These are phyloP conservation scores for Pyrenochaeta sp. DNA, from an alignment of 2,329 filamentous ascomycete species.

Conservation along the genomic window DNA sequence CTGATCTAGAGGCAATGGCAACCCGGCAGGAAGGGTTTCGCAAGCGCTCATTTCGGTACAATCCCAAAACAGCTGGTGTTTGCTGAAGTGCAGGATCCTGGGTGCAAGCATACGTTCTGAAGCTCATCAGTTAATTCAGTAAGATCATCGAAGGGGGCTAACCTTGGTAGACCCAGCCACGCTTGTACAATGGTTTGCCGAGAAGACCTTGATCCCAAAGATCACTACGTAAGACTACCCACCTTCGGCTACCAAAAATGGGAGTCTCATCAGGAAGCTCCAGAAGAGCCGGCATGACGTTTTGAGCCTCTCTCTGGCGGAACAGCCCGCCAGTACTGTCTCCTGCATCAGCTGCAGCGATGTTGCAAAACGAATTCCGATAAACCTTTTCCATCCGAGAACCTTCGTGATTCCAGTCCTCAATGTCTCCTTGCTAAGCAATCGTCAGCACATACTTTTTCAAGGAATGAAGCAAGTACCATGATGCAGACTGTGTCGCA, in stretches of 20 bases:
- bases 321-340: slow-evolving; percentile 27
- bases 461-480: neutral
- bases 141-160: neutral
- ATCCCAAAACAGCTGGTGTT: slow-evolving; percentile 29
- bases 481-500: neutral
- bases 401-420: slow-evolving; percentile 24
- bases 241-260: slow-evolving; percentile 8
- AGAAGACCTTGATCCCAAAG: slow-evolving; percentile 10
- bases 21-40: slow-evolving; percentile 12
- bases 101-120: slow-evolving; percentile 25
- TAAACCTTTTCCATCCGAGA: slow-evolving; percentile 35
- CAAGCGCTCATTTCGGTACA: slow-evolving; percentile 18
- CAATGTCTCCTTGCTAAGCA: slow-evolving; percentile 11
- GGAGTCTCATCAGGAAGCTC: slow-evolving; percentile 1
- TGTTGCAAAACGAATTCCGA: slow-evolving; percentile 32
- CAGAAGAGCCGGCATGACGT: slow-evolving; percentile 5
- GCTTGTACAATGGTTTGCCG: slow-evolving; percentile 2
- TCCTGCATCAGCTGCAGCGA: slow-evolving; percentile 28
- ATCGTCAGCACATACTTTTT: neutral
- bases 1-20: slow-evolving; percentile 14
- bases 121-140: neutral
- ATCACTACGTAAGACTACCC: slow-evolving; percentile 19
- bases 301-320: slow-evolving; percentile 13
- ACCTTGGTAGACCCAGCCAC: slow-evolving; percentile 23
- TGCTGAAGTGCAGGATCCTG: slow-evolving; percentile 21